Conservation (phyloP, 2,329 filamentous ascomycete species). For the Tolypocladium cylindrosporum region DNA sequence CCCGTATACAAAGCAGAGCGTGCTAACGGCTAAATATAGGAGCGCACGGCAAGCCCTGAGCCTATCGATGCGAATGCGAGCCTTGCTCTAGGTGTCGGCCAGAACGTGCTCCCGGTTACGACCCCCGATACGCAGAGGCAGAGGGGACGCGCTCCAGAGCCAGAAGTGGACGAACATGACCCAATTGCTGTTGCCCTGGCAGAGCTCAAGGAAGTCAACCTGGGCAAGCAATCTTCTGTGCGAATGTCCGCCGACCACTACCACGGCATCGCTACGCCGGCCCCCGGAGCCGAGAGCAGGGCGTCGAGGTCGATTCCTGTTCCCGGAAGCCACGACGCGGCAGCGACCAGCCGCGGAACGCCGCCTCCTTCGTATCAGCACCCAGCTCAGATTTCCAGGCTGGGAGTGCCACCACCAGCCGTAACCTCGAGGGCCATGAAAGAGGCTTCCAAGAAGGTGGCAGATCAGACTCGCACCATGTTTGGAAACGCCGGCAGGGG, state of each 20-base stretch:
- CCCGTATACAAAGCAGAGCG: too few species aligned
- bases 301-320: slow-evolving; percentile 46
- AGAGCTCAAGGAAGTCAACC: slow-evolving; percentile 74
- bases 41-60: slow-evolving; percentile 58
- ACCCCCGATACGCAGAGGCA: slow-evolving; percentile 54
- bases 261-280: slow-evolving; percentile 83
- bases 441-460: slow-evolving; percentile 82
- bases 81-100: slow-evolving; percentile 86
- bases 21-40: slow-evolving; percentile 10
- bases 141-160: slow-evolving; percentile 17
- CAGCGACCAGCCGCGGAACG: slow-evolving; percentile 57
- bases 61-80: slow-evolving; percentile 86
- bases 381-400: slow-evolving; percentile 52
- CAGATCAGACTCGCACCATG: slow-evolving; percentile 71
- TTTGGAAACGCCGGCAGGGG: slow-evolving; percentile 41
- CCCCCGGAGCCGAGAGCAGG: slow-evolving; percentile 37
- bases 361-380: slow-evolving; percentile 83
- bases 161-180: slow-evolving; percentile 55
- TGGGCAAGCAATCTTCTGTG: slow-evolving; percentile 66
- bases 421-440: slow-evolving; percentile 94
- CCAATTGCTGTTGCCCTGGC: slow-evolving; percentile 89
- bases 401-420: slow-evolving; percentile 84
- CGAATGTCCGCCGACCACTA: slow-evolving; percentile 95
- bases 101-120: slow-evolving; percentile 91
- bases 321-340: slow-evolving; percentile 35